A percentile compares a stretch with the other conserved stretches of the same genome.
Conservation (phyloP, 352 stramenopile genomes). For the Globisporangium uncinulatum region DNA sequence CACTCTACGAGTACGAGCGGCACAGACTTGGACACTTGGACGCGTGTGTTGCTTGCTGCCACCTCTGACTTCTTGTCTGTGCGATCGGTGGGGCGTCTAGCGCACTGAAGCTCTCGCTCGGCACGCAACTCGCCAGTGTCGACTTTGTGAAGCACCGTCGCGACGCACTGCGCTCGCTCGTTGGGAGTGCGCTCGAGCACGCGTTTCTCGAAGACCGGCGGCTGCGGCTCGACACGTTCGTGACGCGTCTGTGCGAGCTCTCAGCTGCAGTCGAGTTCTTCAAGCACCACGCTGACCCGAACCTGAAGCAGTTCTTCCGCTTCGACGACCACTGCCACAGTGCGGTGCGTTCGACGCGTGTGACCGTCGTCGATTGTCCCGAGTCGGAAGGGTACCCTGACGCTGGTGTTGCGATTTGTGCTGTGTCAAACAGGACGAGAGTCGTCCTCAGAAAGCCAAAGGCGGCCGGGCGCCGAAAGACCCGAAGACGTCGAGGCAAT, state of each 20-base stretch:
- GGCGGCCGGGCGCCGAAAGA: constrained; percentile 13
- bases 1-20: constrained; percentile 33
- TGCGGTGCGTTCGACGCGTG: constrained; percentile 28
- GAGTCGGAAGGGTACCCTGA: neutral
- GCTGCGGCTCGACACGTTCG: constrained; percentile 46
- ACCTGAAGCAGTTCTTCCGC: constrained; percentile 53
- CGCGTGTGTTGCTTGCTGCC: too few species aligned
- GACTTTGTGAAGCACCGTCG: constrained; percentile 49
- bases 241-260: constrained; percentile 37
- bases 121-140: constrained; percentile 35
- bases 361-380: neutral
- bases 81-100: constrained; percentile 10
- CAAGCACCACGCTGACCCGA: constrained; percentile 33
- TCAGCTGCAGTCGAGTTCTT: constrained; percentile 48
- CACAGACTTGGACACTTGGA: too few species aligned
- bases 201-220: constrained; percentile 55
- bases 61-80: neutral
- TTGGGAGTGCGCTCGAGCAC: constrained; percentile 44
- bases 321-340: constrained; percentile 61
- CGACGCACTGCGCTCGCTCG: constrained; percentile 38
- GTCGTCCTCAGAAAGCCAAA: constrained; percentile 20
- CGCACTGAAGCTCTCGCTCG: constrained; percentile 36
- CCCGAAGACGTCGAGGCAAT: constrained; percentile 6
- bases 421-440: constrained; percentile 18
- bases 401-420: neutral